phyloP scores from a whole-genome alignment of 257 asterid genomes.

The Solanum dulcamara region DNA sequence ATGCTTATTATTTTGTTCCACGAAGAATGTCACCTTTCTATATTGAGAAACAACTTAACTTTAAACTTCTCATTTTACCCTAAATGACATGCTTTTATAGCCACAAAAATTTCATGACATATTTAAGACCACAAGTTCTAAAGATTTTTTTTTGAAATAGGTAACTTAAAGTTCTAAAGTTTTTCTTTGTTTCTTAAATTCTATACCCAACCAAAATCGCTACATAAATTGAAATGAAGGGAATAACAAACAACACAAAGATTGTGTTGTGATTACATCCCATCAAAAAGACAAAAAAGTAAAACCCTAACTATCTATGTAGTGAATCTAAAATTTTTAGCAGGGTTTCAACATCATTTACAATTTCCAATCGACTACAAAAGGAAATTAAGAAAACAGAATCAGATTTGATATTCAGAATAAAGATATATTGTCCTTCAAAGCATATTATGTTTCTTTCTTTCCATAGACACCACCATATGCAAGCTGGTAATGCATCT shows the following conservation, averaged over 20 bases:
- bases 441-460: not conserved
- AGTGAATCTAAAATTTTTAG: not conserved
- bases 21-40: not conserved
- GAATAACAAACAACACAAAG: not conserved
- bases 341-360: not conserved
- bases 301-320: not conserved
- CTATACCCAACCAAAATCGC: not conserved
- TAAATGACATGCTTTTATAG: not conserved
- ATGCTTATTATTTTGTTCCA: not conserved
- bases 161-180: not conserved
- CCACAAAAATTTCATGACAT: not conserved
- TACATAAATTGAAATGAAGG: not conserved
- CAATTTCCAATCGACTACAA: not conserved
- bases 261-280: not conserved
- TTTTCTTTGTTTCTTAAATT: not conserved
- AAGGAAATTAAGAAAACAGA: not conserved
- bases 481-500: not conserved
- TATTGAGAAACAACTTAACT: not conserved
- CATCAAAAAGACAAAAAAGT: not conserved
- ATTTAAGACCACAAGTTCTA: not conserved
- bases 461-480: not conserved
- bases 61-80: not conserved
- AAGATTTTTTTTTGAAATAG: not conserved
- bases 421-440: not conserved
- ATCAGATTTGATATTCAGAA: not conserved